phyloP scores from a whole-genome alignment of 257 asterid species.

The Nicotiana noctiflora region DNA sequence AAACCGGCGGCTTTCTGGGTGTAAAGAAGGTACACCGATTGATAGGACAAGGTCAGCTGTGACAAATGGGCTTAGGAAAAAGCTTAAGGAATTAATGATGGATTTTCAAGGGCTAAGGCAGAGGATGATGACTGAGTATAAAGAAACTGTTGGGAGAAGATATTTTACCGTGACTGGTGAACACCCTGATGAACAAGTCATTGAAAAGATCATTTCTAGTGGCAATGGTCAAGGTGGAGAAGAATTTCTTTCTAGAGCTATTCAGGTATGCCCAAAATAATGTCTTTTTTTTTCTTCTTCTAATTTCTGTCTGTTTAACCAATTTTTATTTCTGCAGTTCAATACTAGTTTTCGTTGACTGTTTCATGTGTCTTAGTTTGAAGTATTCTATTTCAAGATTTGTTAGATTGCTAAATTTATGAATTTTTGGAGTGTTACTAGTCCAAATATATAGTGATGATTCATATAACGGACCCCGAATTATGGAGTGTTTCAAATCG shows the following conservation, averaged over 20 bases:
- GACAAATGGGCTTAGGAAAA: constrained; percentile 86
- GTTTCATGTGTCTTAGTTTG: neutral
- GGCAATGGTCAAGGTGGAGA: constrained; percentile 70
- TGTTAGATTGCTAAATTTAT: too few species aligned
- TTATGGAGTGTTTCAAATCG: too few species aligned
- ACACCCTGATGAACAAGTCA: constrained; percentile 53
- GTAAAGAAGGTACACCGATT: constrained; percentile 64
- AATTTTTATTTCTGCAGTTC: neutral
- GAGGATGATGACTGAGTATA: constrained; percentile 84
- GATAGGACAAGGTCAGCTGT: constrained; percentile 73
- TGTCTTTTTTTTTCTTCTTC: neutral
- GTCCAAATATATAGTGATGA: neutral
- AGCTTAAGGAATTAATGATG: constrained; percentile 91
- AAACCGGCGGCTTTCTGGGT: constrained; percentile 64
- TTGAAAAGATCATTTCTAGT: constrained; percentile 68
- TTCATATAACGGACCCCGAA: neutral
- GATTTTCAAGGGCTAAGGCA: constrained; percentile 87
- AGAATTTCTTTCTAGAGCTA: constrained; percentile 70
- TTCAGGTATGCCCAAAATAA: constrained; percentile 39
- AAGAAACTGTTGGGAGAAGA: constrained; percentile 79
- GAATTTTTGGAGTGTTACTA: neutral
- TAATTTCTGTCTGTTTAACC: neutral
- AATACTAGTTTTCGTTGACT: too few species aligned
- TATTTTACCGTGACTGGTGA: constrained; percentile 86
- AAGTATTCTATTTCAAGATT: neutral